Percentiles rank a stretch among this genome's conserved stretches.
phyloP scores from a whole-genome alignment of 495 filamentous ascomycete genomes.

The Aspergillus cristatus region DNA sequence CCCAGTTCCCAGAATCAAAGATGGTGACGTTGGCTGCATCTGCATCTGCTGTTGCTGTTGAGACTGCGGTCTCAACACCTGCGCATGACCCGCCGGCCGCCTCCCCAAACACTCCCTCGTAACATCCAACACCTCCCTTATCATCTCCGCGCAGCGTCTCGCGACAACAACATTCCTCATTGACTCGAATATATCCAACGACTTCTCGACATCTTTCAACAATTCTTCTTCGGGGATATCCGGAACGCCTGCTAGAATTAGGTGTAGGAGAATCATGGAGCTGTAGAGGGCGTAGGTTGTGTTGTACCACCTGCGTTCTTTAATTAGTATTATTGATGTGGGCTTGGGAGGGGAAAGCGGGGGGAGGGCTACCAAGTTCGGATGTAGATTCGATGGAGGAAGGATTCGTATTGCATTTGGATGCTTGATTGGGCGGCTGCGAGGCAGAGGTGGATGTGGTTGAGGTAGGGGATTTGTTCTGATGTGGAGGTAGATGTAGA shows the following conservation, averaged over 20 bases:
- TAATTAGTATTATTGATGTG: neutral
- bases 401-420: conserved; percentile 22
- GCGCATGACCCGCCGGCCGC: neutral
- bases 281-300: conserved; percentile 22
- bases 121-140: conserved; percentile 15
- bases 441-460: conserved; percentile 15
- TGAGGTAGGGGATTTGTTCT: conserved; percentile 4
- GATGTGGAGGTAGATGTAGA: no score
- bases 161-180: conserved; percentile 21
- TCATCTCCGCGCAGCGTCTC: conserved; percentile 18
- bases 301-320: conserved; percentile 18
- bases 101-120: conserved; percentile 12
- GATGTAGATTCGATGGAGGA: conserved; percentile 20
- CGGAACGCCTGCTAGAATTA: conserved; percentile 16
- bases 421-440: conserved; percentile 14
- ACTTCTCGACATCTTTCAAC: conserved; percentile 17
- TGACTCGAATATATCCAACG: conserved; percentile 18
- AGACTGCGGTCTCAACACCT: no score
- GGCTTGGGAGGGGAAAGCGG: neutral
- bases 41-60: neutral
- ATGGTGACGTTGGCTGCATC: no score
- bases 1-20: neutral
- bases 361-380: conserved; percentile 14
- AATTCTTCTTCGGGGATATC: conserved; percentile 11
- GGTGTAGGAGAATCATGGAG: conserved; percentile 15